phyloP scores from a whole-genome alignment of 306 rosid genomes.

The barrel medic (Medicago truncatula) region DNA sequence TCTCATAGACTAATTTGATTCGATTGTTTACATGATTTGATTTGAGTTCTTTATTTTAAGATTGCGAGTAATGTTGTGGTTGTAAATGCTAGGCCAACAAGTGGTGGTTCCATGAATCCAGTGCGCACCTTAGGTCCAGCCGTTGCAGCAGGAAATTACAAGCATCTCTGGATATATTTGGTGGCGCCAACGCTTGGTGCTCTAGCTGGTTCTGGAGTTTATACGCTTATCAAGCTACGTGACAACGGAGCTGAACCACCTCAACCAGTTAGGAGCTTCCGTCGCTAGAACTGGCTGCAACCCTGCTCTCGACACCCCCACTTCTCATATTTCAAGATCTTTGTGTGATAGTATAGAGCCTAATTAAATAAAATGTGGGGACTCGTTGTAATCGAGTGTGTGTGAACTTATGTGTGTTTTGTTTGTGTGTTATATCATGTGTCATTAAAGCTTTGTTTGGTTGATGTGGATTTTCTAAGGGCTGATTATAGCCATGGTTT shows the following conservation, averaged over 20 bases:
- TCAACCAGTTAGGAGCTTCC: slow-evolving; percentile 75
- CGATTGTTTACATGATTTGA: neutral
- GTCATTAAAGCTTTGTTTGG: neutral
- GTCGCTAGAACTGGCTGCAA: slow-evolving; percentile 60
- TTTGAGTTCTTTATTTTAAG: neutral
- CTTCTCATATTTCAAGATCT: slow-evolving; percentile 8
- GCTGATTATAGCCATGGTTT: slow-evolving; percentile 25
- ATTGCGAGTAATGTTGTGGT: neutral
- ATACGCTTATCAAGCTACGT: slow-evolving; percentile 73
- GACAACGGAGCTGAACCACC: slow-evolving; percentile 52
- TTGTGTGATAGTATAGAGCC: slow-evolving; percentile 24
- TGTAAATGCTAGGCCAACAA: slow-evolving; percentile 60
- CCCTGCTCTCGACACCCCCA: slow-evolving; percentile 27
- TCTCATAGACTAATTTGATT: neutral
- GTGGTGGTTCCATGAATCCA: slow-evolving; percentile 95
- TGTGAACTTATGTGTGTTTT: slow-evolving; percentile 32
- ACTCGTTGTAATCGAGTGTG: slow-evolving; percentile 3
- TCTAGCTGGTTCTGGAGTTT: slow-evolving; percentile 74
- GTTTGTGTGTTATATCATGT: slow-evolving; percentile 3
- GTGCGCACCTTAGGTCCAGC: slow-evolving; percentile 98
- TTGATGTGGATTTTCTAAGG: slow-evolving; percentile 16
- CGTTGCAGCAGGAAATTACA: slow-evolving; percentile 82
- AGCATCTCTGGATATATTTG: slow-evolving; percentile 71
- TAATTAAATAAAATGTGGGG: slow-evolving; percentile 44
- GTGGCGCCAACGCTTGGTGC: slow-evolving; percentile 91